phyloP scores from a whole-genome alignment of 2,329 filamentous ascomycete species.

The Aspergillus pseudonomiae region DNA sequence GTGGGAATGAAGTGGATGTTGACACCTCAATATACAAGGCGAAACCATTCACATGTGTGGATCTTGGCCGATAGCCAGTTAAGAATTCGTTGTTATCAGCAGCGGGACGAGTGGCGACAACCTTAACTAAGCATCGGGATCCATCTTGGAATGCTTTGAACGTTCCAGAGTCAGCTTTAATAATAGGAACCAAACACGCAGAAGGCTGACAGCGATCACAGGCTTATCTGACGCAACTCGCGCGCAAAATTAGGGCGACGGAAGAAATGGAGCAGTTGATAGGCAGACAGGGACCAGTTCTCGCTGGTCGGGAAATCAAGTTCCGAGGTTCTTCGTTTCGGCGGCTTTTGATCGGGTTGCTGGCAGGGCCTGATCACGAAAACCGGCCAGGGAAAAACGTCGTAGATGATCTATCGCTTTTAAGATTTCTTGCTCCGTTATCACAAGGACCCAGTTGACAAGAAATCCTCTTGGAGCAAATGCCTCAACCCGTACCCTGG shows the following conservation, averaged over 20 bases:
- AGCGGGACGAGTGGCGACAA: conserved; percentile 9
- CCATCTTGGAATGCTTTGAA: not conserved
- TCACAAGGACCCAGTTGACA: not conserved
- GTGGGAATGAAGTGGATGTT: not conserved
- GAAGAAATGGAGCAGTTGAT: not conserved
- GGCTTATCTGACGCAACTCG: not conserved
- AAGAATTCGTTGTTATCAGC: conserved; percentile 7
- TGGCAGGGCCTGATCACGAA: conserved; percentile 1
- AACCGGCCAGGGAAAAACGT: not conserved
- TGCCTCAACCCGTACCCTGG: not conserved
- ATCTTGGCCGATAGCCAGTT: conserved; percentile 3
- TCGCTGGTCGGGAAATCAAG: conserved; percentile 20
- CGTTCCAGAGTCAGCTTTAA: not conserved
- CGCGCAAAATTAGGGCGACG: not conserved
- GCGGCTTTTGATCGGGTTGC: conserved; percentile 24
- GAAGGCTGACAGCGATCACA: not conserved
- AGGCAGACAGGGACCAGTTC: not conserved
- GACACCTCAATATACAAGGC: not conserved
- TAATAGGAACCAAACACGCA: not conserved
- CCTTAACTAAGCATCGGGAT: conserved; percentile 1
- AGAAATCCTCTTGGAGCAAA: not conserved
- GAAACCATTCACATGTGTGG: conserved; percentile 9
- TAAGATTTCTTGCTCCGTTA: not conserved
- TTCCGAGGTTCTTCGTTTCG: conserved; percentile 28
- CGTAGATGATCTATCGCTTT: not conserved